phyloP scores from a whole-genome alignment of 768 basidiomycete species.

The Suillus weaverae region DNA sequence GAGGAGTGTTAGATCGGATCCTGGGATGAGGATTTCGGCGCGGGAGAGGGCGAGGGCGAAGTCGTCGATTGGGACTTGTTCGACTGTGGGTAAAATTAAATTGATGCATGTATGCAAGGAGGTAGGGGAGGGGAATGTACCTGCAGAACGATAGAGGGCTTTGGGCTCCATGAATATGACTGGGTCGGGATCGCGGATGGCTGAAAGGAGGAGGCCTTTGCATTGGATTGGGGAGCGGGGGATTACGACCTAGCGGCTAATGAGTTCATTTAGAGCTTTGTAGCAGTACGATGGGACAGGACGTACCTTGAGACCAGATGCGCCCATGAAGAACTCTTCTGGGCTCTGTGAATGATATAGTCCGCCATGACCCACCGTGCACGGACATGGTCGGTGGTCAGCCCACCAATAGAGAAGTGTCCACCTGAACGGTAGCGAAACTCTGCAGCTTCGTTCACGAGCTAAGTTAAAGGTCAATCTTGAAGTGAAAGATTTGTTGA shows the following conservation, averaged over 20 bases:
- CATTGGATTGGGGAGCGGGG: slow-evolving; percentile 94
- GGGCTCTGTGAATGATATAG: slow-evolving; percentile 95
- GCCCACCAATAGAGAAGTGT: slow-evolving; percentile 73
- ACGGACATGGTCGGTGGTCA: slow-evolving; percentile 91
- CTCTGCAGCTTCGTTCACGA: slow-evolving; percentile 96
- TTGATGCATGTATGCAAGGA: neutral
- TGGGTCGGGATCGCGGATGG: slow-evolving; percentile 91
- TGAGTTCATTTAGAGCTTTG: neutral
- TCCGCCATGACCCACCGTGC: slow-evolving; percentile 87
- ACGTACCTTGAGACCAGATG: slow-evolving; percentile 79
- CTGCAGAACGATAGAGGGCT: slow-evolving; percentile 87
- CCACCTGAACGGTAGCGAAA: slow-evolving; percentile 89
- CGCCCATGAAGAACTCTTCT: slow-evolving; percentile 92
- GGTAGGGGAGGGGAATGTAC: slow-evolving; percentile 33
- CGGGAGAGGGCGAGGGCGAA: slow-evolving; percentile 79
- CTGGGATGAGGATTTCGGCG: slow-evolving; percentile 73
- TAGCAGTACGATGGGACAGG: neutral
- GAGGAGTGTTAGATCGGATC: slow-evolving; percentile 84
- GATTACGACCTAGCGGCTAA: slow-evolving; percentile 61
- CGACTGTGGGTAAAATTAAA: slow-evolving; percentile 48
- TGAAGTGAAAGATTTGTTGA: neutral
- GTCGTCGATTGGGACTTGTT: slow-evolving; percentile 91
- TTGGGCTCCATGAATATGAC: slow-evolving; percentile 96
- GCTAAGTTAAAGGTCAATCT: slow-evolving; percentile 37
- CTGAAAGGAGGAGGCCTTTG: slow-evolving; percentile 83